Percentiles rank a stretch among this genome's conserved stretches.
These are phyloP conservation scores for Scutellaria galericulata DNA, from an alignment of 257 asterid genomes.

Conservation along the genomic window DNA sequence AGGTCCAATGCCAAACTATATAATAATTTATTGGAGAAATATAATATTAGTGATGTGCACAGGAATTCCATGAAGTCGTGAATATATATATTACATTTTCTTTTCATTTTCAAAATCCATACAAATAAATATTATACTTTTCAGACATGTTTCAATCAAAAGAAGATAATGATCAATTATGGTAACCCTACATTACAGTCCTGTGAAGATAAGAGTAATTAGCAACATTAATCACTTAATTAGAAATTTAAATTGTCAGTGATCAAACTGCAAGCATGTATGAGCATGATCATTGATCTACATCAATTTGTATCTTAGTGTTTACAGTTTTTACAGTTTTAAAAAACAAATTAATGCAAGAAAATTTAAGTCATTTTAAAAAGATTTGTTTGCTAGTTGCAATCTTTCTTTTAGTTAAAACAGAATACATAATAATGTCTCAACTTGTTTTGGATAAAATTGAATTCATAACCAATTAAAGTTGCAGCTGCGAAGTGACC, in stretches of 20 bases:
- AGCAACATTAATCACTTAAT: no score
- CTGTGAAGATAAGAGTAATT: no score
- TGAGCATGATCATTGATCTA: no score
- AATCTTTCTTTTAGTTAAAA: background rate
- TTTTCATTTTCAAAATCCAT: no score
- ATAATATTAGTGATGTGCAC: background rate
- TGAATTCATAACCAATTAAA: background rate
- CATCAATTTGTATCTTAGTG: background rate
- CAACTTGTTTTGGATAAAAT: background rate
- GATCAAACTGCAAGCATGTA: background rate
- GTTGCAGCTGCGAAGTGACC: no score
- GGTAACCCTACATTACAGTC: no score
- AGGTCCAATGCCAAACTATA: conserved; percentile 20
- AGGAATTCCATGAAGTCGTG: no score
- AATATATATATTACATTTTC: no score
- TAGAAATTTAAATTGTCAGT: background rate
- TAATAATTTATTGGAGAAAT: background rate
- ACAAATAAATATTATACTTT: no score
- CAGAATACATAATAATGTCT: background rate
- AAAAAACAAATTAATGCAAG: background rate
- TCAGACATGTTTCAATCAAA: no score
- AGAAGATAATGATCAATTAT: no score
- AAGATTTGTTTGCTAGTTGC: background rate
- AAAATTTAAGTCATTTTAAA: background rate
- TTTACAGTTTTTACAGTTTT: no score